A percentile compares a stretch with the other conserved stretches of the same genome.
Evolutionary conservation across 306 rosid genomes (phyloP).

Genomic region (Dalbergia oliveri): DNA sequence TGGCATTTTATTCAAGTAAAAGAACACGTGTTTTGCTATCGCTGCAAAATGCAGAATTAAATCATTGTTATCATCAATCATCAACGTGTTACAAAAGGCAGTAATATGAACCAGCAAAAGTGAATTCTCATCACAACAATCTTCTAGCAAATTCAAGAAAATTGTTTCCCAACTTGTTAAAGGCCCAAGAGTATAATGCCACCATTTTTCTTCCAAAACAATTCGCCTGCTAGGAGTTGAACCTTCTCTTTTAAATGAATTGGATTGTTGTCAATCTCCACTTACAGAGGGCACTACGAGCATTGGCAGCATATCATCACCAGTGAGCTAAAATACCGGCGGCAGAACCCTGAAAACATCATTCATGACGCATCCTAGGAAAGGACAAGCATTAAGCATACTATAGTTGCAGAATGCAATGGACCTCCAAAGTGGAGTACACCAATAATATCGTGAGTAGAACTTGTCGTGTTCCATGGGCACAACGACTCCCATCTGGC

Average conservation of each 20-base stretch:
- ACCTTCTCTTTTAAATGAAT: not conserved
- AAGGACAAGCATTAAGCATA: not conserved
- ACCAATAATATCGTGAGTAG: not conserved
- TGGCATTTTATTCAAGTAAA: not conserved
- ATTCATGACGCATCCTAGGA: not conserved
- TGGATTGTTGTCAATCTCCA: constrained; percentile 5
- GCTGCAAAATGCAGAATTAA: not conserved
- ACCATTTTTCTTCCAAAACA: not conserved
- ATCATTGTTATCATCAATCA: not conserved
- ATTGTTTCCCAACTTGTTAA: not conserved
- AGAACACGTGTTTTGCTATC: not conserved
- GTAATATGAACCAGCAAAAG: not conserved
- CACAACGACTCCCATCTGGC: not conserved
- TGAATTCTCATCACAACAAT: not conserved
- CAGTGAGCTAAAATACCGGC: not conserved
- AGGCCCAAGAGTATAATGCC: not conserved
- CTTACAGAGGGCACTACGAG: not conserved
- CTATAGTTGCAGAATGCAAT: not conserved
- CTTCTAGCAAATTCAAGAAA: not conserved
- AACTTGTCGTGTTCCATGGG: too few relatives aligned
- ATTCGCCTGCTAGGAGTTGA: not conserved
- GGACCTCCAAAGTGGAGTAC: not conserved
- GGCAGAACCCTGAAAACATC: not conserved
- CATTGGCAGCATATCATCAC: not conserved
- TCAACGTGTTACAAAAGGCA: not conserved